Conservation (phyloP, 306 rosid species). For the Gastrolobium bilobum region DNA sequence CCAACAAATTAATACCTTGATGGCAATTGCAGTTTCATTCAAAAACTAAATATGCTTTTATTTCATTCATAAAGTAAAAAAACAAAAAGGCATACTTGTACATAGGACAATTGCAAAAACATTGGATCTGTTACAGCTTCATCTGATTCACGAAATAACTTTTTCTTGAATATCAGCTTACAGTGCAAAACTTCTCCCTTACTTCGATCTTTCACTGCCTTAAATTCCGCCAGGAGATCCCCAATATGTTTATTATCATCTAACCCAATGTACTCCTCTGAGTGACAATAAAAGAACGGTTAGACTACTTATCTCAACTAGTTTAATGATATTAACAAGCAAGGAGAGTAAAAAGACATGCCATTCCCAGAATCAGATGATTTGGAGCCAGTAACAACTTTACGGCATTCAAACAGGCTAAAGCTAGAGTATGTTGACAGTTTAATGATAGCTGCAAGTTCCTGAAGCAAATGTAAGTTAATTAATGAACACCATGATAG, state of each 20-base stretch:
- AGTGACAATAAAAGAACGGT: constrained; percentile 50
- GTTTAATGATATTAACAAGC: constrained; percentile 34
- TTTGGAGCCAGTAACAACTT: constrained; percentile 78
- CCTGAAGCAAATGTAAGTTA: constrained; percentile 63
- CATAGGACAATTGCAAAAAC: constrained; percentile 93
- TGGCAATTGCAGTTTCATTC: constrained; percentile 28
- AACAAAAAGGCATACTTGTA: constrained; percentile 67
- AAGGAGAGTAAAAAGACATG: constrained; percentile 42
- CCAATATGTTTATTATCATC: constrained; percentile 94
- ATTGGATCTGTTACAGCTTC: constrained; percentile 92
- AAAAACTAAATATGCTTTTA: constrained; percentile 17
- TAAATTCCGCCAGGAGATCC: constrained; percentile 86
- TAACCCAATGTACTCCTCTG: constrained; percentile 90
- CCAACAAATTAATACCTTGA: constrained; percentile 19
- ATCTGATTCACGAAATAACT: constrained; percentile 92
- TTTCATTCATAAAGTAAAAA: constrained; percentile 18
- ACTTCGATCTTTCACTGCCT: constrained; percentile 87
- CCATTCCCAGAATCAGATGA: constrained; percentile 87
- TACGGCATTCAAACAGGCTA: constrained; percentile 87
- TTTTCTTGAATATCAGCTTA: constrained; percentile 85
- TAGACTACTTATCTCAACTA: constrained; percentile 45
- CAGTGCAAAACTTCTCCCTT: constrained; percentile 96
- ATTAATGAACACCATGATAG: constrained; percentile 31
- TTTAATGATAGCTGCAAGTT: constrained; percentile 89
- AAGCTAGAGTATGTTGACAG: constrained; percentile 83